A percentile compares a stretch with the other conserved stretches of the same genome.
Evolutionary conservation across 495 filamentous ascomycete species (phyloP).

Genomic region (Trichocladium uniseriatum): DNA sequence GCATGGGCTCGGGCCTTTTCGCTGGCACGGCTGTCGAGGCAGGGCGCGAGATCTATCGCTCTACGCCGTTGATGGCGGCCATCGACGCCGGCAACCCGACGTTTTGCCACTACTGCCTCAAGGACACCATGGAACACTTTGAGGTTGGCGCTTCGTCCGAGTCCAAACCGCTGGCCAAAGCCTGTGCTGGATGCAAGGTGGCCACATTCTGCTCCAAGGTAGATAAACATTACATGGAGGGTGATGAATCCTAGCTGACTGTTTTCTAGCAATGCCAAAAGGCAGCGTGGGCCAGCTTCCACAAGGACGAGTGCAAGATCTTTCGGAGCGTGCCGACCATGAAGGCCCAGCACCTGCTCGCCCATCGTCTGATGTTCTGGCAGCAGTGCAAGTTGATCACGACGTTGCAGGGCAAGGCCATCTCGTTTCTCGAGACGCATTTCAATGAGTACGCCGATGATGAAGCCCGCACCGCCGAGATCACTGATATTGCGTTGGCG

Average conservation of each 20-base stretch:
- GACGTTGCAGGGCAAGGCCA: conserved; percentile 3
- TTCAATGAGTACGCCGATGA: conserved; percentile 11
- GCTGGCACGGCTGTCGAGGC: background rate
- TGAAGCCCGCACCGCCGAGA: conserved; percentile 1
- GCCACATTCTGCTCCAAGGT: conserved; percentile 62
- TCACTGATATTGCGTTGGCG: conserved; percentile 9
- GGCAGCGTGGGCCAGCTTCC: conserved; percentile 14
- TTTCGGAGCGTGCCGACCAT: conserved; percentile 9
- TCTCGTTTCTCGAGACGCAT: conserved; percentile 13
- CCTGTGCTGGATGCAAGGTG: conserved; percentile 52
- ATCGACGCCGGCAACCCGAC: conserved; percentile 1
- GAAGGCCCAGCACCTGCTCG: conserved; percentile 6
- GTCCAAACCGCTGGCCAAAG: conserved; percentile 27
- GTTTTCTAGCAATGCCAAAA: conserved; percentile 16
- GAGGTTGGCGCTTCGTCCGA: background rate
- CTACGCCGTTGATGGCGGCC: conserved; percentile 6
- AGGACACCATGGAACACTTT: background rate
- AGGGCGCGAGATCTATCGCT: conserved; percentile 19
- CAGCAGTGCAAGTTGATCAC: conserved; percentile 8
- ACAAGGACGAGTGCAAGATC: conserved; percentile 21
- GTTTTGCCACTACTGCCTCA: conserved; percentile 17
- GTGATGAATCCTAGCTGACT: background rate
- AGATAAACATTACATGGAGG: too few relatives aligned
- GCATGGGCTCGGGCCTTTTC: conserved; percentile 19
- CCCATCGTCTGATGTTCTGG: conserved; percentile 13